Evolutionary conservation across 2,329 filamentous ascomycete genomes (phyloP), one percentile per base, ranked within the genome.

Genomic region (Epichloe bromicola): DNA sequence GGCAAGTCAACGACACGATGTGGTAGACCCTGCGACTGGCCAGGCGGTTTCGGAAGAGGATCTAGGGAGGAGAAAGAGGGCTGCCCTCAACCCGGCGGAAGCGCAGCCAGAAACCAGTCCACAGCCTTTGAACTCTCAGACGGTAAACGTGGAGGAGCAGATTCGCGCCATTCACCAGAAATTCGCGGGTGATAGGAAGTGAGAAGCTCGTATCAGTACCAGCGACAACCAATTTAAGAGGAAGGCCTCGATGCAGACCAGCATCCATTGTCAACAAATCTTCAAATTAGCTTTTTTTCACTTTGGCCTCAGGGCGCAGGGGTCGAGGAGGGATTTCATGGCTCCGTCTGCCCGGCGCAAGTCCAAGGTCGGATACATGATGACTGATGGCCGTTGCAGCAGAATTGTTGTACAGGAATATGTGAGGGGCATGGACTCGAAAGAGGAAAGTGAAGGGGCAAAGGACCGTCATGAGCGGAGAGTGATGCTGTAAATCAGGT

Each of bases 61-160:
- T 62, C 70, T 80, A 50, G 80, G 80, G 11, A 75, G 87, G 54
- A 76, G 87, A 61, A 95, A 95, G 73, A 83, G 83, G 61, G 80
- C 85, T 15, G 86, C 86, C 34, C 60, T 68, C 10, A 71, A 72
- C 52, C 79, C 78, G 50, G 84, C 84, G 61, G 85, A 87, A 62
- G 83, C 79, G 37, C 78, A 76, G 56, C 74, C 76, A 19, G 80
- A 85, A 50, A 75, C 73, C 53, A 78, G 80, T 58, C 78, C 62
- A 54, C 70, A 72, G 54, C 67, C 70, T 63, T 75, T 63, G 56
- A 77, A 82, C 59, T 75, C 83, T 69, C 79, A 83, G 62, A 78
- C 71, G 50, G 79, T 86, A 66, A 91, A 88, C 62, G 82, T 95
- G 38, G 85, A 93, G 63, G 88, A 94, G 65, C 88, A 95, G 70